Base-by-base conservation (phyloP, 2,329 filamentous ascomycete species). In the Neofusicoccum kwambonambiense region DNA sequence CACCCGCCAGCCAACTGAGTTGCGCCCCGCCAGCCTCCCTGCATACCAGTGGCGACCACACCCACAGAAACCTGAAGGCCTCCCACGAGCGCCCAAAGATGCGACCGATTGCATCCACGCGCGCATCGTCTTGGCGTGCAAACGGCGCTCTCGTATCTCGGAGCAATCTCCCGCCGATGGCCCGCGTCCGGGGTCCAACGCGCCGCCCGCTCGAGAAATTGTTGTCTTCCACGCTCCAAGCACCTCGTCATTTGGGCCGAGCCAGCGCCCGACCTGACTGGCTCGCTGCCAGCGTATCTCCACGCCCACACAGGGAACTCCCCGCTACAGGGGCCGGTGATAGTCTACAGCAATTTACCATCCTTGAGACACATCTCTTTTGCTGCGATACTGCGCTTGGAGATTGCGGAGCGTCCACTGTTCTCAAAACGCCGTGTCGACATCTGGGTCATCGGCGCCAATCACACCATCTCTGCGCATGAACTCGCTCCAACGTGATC, bases 91-190 rank as follows among this genome's bases (percentile, higher is more conserved):
- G 44, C 3, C 54, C 22, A 8, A 19, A 57, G 31, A 54, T 39
- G 22, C 51, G 51, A 39, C 34, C 9, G 31, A 54, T 41, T 54
- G n/a, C 52, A 42, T 19, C 52, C 44, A 56, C 51, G 34, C 17
- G 57, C 57, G 34, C 57, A 50, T 61, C 57, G 11, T 19, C 58
- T 51, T 62, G 58, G 44, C 58, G 35, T 31, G 31, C 56, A 22
- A 35, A 61, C 45, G 7, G 4, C 27, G 27, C n/a, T 37, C 52
- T 12, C 57, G 57, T 50, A 61, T 61, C 58, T 62, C 58, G 58
- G 58, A 51, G 47, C 44, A 62, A 62, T 62, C 45, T 22, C 58
- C 58, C 58, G 58, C 58, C 56, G 56, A 45, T 58, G 13, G 54
- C 41, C 27, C 41, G 54, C 41, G 54, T 45, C 54, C 41, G 39